Conservation (phyloP, 2,329 filamentous ascomycete genomes). For the Colletotrichum sojae region DNA sequence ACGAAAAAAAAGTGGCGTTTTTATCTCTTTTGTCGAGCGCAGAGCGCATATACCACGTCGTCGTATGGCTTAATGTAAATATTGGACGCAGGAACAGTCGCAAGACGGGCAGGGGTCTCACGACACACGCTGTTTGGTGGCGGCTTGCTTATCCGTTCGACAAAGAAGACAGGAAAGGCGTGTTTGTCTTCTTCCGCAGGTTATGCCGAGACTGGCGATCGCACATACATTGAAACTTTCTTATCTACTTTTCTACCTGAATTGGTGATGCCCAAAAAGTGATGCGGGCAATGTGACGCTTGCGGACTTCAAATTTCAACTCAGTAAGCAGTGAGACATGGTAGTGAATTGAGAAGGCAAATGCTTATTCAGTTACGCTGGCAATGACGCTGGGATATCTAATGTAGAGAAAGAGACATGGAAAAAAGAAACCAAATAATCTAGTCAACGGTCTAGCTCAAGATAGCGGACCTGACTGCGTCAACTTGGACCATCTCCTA, state of each 20-base stretch:
- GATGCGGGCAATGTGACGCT: no score
- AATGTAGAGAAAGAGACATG: background rate
- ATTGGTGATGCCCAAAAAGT: no score
- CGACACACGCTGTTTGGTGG: background rate
- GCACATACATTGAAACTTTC: conserved; percentile 8
- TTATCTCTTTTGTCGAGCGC: conserved; percentile 18
- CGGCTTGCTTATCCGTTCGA: background rate
- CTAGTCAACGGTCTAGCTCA: background rate
- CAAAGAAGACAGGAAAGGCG: background rate
- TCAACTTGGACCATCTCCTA: conserved; percentile 35
- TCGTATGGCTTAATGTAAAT: conserved; percentile 39
- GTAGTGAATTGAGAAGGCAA: background rate
- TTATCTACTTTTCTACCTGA: background rate
- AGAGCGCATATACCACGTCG: conserved; percentile 37
- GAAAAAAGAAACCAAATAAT: background rate
- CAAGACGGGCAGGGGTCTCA: conserved; percentile 9
- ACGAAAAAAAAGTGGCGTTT: conserved; percentile 31
- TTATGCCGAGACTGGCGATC: conserved; percentile 12
- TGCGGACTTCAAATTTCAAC: no score
- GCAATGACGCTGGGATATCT: background rate
- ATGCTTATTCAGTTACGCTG: background rate
- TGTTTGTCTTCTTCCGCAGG: background rate
- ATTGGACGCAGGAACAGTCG: conserved; percentile 21
- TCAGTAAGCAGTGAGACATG: no score
- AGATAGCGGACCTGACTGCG: background rate